These are phyloP conservation scores for Cladosporium sp. DNA, from an alignment of 2,329 filamentous ascomycete genomes.

Conservation along the genomic window DNA sequence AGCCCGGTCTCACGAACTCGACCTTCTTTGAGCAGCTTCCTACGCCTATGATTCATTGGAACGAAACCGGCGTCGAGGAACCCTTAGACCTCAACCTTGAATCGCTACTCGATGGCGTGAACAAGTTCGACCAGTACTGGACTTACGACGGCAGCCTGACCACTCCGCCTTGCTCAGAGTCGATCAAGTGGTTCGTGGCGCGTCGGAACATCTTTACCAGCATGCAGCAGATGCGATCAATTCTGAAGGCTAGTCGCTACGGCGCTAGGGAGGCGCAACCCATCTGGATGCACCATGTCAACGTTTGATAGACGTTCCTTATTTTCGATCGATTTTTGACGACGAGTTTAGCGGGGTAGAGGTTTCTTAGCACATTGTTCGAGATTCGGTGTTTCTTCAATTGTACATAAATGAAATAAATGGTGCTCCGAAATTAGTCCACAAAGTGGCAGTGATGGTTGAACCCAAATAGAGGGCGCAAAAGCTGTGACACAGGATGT, in stretches of 20 bases:
- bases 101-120: constrained; percentile 40
- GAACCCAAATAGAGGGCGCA: background rate
- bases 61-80: constrained; percentile 20
- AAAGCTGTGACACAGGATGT: background rate
- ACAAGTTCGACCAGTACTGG: constrained; percentile 49
- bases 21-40: constrained; percentile 48
- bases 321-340: background rate
- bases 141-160: constrained; percentile 52
- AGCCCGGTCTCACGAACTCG: constrained; percentile 42
- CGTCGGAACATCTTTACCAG: constrained; percentile 45
- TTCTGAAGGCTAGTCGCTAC: constrained; percentile 48
- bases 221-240: constrained; percentile 50
- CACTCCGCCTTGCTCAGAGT: constrained; percentile 50
- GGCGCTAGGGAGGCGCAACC: constrained; percentile 48
- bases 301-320: constrained; percentile 28
- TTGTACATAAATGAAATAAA: background rate
- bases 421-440: background rate
- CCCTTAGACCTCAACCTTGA: constrained; percentile 34
- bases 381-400: background rate
- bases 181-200: constrained; percentile 48
- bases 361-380: background rate
- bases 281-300: constrained; percentile 51
- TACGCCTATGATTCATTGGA: constrained; percentile 25
- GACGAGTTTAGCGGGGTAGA: background rate
- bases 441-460: background rate